Conservation (phyloP, 2,329 filamentous ascomycete genomes). For the Fusarium agapanthi region DNA sequence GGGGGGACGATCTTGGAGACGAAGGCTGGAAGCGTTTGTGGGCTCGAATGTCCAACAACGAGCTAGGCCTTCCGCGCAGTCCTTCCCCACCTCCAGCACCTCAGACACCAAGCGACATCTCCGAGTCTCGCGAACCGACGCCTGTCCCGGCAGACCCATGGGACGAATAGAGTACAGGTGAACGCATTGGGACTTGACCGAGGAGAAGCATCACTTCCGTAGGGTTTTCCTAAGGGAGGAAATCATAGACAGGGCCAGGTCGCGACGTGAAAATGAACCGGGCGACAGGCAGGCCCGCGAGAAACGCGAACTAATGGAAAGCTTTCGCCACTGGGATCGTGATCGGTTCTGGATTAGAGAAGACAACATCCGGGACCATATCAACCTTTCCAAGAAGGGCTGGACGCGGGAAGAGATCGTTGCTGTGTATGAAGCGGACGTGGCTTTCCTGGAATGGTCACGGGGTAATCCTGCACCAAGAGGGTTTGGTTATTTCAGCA, state of each 20-base stretch:
- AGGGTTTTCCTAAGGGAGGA: background rate
- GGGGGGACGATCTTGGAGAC: background rate
- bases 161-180: background rate
- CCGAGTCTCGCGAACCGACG: background rate
- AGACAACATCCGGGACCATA: background rate
- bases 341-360: accelerated
- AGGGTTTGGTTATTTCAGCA: background rate
- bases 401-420: background rate
- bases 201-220: background rate
- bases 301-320: background rate
- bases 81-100: background rate
- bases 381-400: background rate
- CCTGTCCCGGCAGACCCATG: background rate
- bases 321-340: background rate
- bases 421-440: background rate
- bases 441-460: background rate
- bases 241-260: background rate
- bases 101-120: background rate
- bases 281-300: background rate
- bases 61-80: background rate
- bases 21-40: background rate
- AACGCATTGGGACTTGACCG: accelerated
- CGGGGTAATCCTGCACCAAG: background rate
- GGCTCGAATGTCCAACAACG: background rate
- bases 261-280: background rate